A percentile compares a stretch with the other conserved stretches of the same genome.
These are phyloP conservation scores for Saturnispora saitoi DNA, from an alignment of 805 yeast genomes.

Conservation along the genomic window DNA sequence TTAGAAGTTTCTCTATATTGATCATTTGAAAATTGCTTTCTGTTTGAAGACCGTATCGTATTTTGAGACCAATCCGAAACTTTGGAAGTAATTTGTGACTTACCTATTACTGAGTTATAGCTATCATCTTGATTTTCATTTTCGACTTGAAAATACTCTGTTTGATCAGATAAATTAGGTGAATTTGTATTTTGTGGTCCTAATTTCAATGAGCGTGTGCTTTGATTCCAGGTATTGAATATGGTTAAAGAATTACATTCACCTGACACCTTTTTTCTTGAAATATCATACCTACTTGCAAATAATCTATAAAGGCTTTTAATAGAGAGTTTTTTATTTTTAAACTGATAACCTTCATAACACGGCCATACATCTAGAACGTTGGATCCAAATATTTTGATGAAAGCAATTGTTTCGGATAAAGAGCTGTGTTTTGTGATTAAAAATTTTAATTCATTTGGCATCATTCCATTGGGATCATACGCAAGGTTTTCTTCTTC, in stretches of 20 bases:
- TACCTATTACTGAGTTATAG: neutral
- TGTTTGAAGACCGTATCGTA: neutral
- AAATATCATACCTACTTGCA: neutral
- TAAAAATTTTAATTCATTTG: neutral
- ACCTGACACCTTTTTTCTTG: no score
- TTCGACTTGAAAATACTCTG: neutral
- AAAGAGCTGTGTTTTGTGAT: neutral
- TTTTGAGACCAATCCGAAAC: neutral
- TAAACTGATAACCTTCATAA: neutral
- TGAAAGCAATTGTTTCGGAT: neutral
- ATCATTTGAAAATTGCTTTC: neutral
- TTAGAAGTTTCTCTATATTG: neutral
- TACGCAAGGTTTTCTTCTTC: no score
- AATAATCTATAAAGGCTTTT: neutral
- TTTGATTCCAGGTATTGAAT: neutral
- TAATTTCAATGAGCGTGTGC: neutral
- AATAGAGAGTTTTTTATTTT: neutral
- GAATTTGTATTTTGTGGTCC: neutral
- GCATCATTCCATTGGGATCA: no score
- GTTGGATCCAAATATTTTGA: neutral
- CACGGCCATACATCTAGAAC: neutral
- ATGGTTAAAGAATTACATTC: neutral
- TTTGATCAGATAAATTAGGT: neutral
- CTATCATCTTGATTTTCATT: neutral
- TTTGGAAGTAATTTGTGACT: neutral